phyloP scores from a whole-genome alignment of 2,329 filamentous ascomycete genomes.

The Alternaria ethzedia region DNA sequence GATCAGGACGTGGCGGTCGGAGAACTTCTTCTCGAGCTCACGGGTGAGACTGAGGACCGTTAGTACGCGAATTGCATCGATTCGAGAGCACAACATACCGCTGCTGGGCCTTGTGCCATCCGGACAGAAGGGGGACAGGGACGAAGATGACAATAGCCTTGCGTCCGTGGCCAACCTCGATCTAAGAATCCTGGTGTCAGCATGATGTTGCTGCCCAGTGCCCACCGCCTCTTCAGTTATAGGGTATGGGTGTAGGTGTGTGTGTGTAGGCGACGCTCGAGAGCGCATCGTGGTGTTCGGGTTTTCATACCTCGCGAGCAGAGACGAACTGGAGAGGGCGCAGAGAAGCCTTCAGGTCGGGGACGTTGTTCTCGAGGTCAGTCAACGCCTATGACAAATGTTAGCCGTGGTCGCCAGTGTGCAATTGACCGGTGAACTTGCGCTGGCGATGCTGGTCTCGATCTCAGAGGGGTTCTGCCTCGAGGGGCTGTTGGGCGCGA shows the following conservation, averaged over 20 bases:
- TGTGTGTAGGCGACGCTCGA: conserved; percentile 33
- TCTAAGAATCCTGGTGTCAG: conserved; percentile 72
- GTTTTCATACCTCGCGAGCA: conserved; percentile 93
- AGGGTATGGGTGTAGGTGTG: conserved; percentile 17
- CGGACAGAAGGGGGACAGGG: conserved; percentile 96
- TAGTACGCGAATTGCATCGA: not conserved
- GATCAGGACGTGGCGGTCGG: conserved; percentile 99
- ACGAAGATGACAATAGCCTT: conserved; percentile 99
- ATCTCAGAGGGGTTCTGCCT: conserved; percentile 96
- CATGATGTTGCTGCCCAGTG: conserved; percentile 60
- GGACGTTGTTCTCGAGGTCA: conserved; percentile 98
- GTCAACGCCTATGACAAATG: conserved; percentile 68
- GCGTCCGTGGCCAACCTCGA: conserved; percentile 99
- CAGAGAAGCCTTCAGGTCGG: conserved; percentile 95
- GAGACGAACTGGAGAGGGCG: conserved; percentile 98
- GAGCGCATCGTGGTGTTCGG: conserved; percentile 31
- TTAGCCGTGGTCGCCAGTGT: conserved; percentile 20
- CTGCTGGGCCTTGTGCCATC: conserved; percentile 99
- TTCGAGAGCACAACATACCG: conserved; percentile 70
- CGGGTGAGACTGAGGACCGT: conserved; percentile 78
- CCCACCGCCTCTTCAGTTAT: conserved; percentile 60
- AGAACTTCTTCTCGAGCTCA: conserved; percentile 99
- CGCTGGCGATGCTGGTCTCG: conserved; percentile 94
- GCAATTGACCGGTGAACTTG: conserved; percentile 55
- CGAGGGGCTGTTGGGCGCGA: conserved; percentile 95